These are phyloP conservation scores for Multifurca ochricompacta DNA, from an alignment of 768 basidiomycete species.

Conservation along the genomic window DNA sequence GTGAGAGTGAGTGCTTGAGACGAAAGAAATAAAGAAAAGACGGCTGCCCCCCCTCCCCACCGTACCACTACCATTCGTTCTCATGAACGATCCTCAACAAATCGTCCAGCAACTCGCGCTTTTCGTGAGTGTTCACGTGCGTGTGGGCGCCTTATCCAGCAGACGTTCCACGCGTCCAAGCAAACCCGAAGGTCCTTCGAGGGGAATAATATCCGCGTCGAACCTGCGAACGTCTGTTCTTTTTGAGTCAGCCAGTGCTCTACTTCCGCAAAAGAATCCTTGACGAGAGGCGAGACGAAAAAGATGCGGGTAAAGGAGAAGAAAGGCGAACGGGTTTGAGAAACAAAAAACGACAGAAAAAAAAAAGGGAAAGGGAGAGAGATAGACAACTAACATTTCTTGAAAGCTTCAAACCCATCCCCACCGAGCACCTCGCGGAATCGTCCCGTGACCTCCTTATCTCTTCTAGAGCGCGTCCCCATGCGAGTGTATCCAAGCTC, in stretches of 20 bases:
- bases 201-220: conserved; percentile 65
- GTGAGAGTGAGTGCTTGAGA: background rate
- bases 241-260: no score
- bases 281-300: no score
- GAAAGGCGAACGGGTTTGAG: no score
- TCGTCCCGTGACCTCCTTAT: conserved; percentile 18
- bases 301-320: no score
- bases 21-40: background rate
- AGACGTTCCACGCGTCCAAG: conserved; percentile 56
- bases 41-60: no score
- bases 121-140: conserved; percentile 37
- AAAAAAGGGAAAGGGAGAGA: background rate
- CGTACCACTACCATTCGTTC: conserved; percentile 18
- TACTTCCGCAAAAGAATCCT: no score
- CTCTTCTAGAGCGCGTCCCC: conserved; percentile 3
- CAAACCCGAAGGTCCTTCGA: conserved; percentile 67
- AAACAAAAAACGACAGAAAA: background rate
- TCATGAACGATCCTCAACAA: conserved; percentile 19
- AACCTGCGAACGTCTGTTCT: conserved; percentile 63
- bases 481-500: conserved; percentile 23
- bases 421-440: conserved; percentile 18
- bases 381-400: conserved; percentile 59
- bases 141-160: conserved; percentile 38
- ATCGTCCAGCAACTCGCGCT: conserved; percentile 24
- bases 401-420: conserved; percentile 30